Conservation (phyloP, 106 monocot species). For the Agapanthus africanus region DNA sequence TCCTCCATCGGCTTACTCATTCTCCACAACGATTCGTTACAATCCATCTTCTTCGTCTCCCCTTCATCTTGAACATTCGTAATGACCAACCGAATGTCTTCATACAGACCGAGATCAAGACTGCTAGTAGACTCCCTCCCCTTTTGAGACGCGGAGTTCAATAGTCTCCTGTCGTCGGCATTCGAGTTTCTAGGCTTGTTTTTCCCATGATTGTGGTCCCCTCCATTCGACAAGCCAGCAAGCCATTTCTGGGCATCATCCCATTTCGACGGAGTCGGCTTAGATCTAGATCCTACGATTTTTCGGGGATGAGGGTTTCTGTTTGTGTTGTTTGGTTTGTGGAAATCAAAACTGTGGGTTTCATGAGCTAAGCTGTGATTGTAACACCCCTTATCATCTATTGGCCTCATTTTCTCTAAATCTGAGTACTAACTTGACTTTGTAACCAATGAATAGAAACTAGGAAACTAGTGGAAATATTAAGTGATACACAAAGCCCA, state of each 20-base stretch:
- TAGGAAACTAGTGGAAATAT: too few relatives aligned
- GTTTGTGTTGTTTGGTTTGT: constrained; percentile 14
- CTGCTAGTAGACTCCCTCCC: constrained; percentile 83
- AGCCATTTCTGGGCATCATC: constrained; percentile 99
- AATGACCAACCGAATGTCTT: constrained; percentile 22
- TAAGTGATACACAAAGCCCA: too few relatives aligned
- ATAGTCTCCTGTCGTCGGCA: constrained; percentile 74
- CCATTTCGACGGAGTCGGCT: constrained; percentile 91
- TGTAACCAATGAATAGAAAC: too few relatives aligned
- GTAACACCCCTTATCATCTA: constrained; percentile 30
- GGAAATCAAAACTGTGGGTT: constrained; percentile 32
- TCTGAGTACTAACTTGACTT: too few relatives aligned
- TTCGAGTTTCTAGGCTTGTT: constrained; percentile 75
- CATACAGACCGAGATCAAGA: constrained; percentile 35
- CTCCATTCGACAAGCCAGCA: constrained; percentile 39
- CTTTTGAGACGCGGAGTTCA: constrained; percentile 53
- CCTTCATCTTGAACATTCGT: constrained; percentile 34
- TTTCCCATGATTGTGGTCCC: constrained; percentile 4
- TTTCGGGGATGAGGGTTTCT: constrained; percentile 25
- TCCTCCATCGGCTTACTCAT: constrained; percentile 25
- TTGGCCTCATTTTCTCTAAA: constrained; percentile 26
- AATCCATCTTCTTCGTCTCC: constrained; percentile 91
- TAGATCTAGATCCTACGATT: constrained; percentile 32
- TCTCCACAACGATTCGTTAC: constrained; percentile 16
- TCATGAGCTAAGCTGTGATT: background rate